Percentiles rank a stretch among this genome's conserved stretches.
Conservation (phyloP, 2,329 filamentous ascomycete genomes). For the Tolypocladium paradoxum region DNA sequence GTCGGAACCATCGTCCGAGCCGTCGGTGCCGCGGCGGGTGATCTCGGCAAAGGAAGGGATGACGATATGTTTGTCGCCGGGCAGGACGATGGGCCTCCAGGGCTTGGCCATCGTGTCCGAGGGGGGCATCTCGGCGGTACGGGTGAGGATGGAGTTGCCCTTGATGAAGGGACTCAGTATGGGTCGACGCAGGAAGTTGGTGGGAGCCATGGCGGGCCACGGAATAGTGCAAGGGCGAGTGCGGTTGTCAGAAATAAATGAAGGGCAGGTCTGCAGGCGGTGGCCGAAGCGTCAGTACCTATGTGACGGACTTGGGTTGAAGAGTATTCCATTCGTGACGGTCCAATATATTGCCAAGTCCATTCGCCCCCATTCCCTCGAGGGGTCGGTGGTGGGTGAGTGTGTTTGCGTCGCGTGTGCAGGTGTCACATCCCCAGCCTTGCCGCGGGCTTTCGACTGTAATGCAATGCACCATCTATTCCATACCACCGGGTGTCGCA, state of each 20-base stretch:
- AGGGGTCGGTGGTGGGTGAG: background rate
- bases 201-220: conserved; percentile 6
- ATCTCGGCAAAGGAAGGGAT: conserved; percentile 4
- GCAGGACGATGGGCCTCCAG: conserved; percentile 5
- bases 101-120: conserved; percentile 1
- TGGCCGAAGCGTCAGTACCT: background rate
- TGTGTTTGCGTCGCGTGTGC: background rate
- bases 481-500: background rate
- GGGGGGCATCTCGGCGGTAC: conserved; percentile 4
- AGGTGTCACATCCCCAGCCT: background rate
- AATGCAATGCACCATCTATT: background rate
- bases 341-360: background rate
- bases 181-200: background rate
- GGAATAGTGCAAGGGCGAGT: background rate
- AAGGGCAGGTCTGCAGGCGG: conserved; percentile 3
- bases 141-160: conserved; percentile 2
- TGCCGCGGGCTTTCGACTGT: background rate
- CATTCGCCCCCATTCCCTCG: conserved; percentile 1
- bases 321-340: background rate
- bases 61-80: conserved; percentile 2
- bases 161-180: background rate
- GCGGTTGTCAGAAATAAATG: conserved; percentile 4
- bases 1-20: conserved; percentile 36
- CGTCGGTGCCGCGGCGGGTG: conserved; percentile 10
- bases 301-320: background rate